Conservation (phyloP, 2,329 filamentous ascomycete genomes). For the Fusarium denticulatum region DNA sequence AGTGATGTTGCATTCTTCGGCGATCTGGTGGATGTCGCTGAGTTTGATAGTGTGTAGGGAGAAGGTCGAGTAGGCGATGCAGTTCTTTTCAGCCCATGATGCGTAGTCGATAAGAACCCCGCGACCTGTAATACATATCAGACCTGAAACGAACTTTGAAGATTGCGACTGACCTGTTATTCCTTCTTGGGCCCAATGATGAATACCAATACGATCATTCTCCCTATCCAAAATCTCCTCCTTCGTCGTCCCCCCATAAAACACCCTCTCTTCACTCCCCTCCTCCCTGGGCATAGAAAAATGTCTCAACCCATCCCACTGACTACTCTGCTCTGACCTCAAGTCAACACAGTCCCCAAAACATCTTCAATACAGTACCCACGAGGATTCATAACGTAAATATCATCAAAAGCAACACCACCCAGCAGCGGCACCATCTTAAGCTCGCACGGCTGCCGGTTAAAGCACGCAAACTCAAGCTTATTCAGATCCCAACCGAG, state of each 20-base stretch:
- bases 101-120: constrained; percentile 63
- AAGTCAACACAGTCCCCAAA: neutral
- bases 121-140: constrained; percentile 48
- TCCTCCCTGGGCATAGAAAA: constrained; percentile 56
- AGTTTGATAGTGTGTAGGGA: constrained; percentile 50
- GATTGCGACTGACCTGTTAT: constrained; percentile 45
- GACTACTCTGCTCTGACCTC: constrained; percentile 54
- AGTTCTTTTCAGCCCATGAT: constrained; percentile 52
- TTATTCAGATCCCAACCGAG: constrained; percentile 67
- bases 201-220: constrained; percentile 57
- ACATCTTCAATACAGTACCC: neutral
- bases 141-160: accelerated
- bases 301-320: constrained; percentile 63
- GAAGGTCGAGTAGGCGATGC: constrained; percentile 54
- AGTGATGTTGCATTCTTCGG: constrained; percentile 52
- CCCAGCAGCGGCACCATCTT: constrained; percentile 59
- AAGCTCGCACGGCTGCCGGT: constrained; percentile 60
- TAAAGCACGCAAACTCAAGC: constrained; percentile 64
- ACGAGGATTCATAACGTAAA: constrained; percentile 59
- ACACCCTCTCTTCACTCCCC: constrained; percentile 50
- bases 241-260: constrained; percentile 59
- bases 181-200: constrained; percentile 57
- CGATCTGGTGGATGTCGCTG: constrained; percentile 46
- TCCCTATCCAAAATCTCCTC: constrained; percentile 56
- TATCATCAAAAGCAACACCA: constrained; percentile 59